Percentiles rank a stretch among this genome's conserved stretches.
Evolutionary conservation across 192 early-diverging fungal species (phyloP).

Genomic region (Powellomyces hirtus): DNA sequence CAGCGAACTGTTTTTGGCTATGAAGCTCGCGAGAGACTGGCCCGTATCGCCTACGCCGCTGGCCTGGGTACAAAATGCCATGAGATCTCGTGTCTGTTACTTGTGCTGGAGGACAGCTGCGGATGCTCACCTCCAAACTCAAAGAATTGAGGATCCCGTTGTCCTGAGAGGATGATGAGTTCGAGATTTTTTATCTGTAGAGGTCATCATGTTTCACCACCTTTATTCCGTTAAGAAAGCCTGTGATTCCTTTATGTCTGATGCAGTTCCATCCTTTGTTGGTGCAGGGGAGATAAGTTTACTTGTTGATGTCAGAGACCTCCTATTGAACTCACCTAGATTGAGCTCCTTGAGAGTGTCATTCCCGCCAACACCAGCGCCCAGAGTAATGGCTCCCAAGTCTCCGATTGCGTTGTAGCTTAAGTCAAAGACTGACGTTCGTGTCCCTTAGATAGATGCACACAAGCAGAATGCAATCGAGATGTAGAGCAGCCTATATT

Average conservation of each 20-base stretch:
- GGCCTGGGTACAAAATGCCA: slow-evolving; percentile 11
- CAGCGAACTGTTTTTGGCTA: slow-evolving; percentile 37
- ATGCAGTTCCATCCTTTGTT: slow-evolving; percentile 54
- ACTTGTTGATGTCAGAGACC: too few species aligned
- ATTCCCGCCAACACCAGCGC: slow-evolving; percentile 40
- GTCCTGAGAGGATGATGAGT: slow-evolving; percentile 33
- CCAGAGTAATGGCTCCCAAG: slow-evolving; percentile 50
- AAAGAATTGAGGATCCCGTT: slow-evolving; percentile 25
- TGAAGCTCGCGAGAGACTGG: slow-evolving; percentile 22
- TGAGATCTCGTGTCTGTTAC: too few species aligned
- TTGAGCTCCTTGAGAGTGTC: slow-evolving; percentile 49
- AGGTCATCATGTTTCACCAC: too few species aligned
- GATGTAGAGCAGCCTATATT: background rate
- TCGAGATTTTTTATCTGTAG: too few species aligned
- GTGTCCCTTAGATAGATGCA: background rate
- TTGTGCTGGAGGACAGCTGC: too few species aligned
- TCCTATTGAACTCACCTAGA: slow-evolving; percentile 43
- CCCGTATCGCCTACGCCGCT: slow-evolving; percentile 52
- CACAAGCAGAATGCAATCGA: background rate
- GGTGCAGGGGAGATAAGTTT: too few species aligned
- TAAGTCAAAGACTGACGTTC: slow-evolving; percentile 41
- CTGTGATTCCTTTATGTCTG: slow-evolving; percentile 39
- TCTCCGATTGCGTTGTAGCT: slow-evolving; percentile 53
- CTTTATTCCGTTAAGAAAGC: slow-evolving; percentile 42
- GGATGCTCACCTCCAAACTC: slow-evolving; percentile 29